A percentile compares a stretch with the other conserved stretches of the same genome.
Evolutionary conservation across 306 rosid genomes (phyloP).

Genomic region (Prunus kanzakura): DNA sequence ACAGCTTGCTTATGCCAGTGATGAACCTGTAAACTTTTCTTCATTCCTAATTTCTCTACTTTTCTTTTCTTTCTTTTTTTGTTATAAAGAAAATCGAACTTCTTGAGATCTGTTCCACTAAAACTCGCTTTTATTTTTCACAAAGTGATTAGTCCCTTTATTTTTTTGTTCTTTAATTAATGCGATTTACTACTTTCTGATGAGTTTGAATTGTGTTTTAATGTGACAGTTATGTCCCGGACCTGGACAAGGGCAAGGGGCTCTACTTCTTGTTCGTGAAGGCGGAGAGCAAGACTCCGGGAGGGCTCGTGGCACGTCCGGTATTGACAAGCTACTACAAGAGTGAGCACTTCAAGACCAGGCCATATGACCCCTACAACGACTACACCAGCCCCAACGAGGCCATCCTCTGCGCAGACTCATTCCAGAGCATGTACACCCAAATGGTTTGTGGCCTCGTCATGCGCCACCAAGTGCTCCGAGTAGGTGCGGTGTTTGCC

Average conservation of each 20-base stretch:
- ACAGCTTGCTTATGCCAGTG: slow-evolving; percentile 86
- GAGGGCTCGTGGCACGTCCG: slow-evolving; percentile 85
- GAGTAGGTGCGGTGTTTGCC: slow-evolving; percentile 87
- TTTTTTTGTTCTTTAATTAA: neutral
- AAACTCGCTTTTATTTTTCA: neutral
- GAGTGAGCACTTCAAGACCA: slow-evolving; percentile 72
- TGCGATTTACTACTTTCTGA: neutral
- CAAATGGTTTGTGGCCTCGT: slow-evolving; percentile 92
- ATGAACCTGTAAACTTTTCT: slow-evolving; percentile 58
- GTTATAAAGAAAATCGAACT: neutral
- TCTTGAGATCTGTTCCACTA: neutral
- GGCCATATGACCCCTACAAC: slow-evolving; percentile 77
- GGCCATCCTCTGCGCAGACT: slow-evolving; percentile 68
- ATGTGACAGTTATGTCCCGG: slow-evolving; percentile 54
- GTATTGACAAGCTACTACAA: slow-evolving; percentile 91
- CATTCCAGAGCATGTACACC: slow-evolving; percentile 86
- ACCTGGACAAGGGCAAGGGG: slow-evolving; percentile 85
- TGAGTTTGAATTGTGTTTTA: neutral
- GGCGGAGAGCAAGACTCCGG: slow-evolving; percentile 70
- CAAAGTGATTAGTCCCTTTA: neutral
- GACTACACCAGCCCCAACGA: slow-evolving; percentile 83
- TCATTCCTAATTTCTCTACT: neutral
- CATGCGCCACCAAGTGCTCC: slow-evolving; percentile 72
- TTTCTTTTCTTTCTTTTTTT: neutral
- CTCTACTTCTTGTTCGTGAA: slow-evolving; percentile 75